phyloP scores from a whole-genome alignment of 2,329 filamentous ascomycete species.

The Pestalotiopsis sp. region DNA sequence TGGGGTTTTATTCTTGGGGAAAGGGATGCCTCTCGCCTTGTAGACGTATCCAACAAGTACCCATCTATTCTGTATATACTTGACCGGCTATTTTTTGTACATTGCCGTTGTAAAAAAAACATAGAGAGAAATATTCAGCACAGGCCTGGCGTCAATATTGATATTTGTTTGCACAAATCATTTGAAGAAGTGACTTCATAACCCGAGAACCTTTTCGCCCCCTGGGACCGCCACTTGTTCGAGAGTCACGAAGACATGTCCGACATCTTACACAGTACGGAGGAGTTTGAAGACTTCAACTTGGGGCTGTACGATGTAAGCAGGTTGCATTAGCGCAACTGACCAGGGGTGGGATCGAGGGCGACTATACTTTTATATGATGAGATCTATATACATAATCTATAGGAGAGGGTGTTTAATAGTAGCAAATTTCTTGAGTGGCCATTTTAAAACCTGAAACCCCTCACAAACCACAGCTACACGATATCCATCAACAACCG shows the following conservation, averaged over 20 bases:
- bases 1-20: not conserved
- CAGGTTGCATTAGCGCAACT: slow-evolving; percentile 11
- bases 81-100: not conserved
- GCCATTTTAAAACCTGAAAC: too few relatives aligned
- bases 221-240: slow-evolving; percentile 36
- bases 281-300: not conserved
- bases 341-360: not conserved
- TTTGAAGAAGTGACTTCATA: not conserved
- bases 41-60: not conserved
- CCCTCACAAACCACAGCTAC: too few relatives aligned
- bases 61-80: slow-evolving; percentile 7
- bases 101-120: not conserved
- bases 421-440: too few relatives aligned
- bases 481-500: too few relatives aligned
- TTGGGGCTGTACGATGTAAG: not conserved
- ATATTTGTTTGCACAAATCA: not conserved
- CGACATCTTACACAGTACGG: too few relatives aligned
- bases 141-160: slow-evolving; percentile 4
- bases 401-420: not conserved
- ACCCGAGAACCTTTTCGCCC: slow-evolving; percentile 28
- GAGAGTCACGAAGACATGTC: too few relatives aligned
- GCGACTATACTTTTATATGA: not conserved
- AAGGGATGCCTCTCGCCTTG: not conserved
- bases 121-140: not conserved
- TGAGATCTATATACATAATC: not conserved